Evolutionary conservation across 306 rosid species (phyloP), one percentile per base, ranked within the genome.

Genomic region (Lagenaria siceraria): DNA sequence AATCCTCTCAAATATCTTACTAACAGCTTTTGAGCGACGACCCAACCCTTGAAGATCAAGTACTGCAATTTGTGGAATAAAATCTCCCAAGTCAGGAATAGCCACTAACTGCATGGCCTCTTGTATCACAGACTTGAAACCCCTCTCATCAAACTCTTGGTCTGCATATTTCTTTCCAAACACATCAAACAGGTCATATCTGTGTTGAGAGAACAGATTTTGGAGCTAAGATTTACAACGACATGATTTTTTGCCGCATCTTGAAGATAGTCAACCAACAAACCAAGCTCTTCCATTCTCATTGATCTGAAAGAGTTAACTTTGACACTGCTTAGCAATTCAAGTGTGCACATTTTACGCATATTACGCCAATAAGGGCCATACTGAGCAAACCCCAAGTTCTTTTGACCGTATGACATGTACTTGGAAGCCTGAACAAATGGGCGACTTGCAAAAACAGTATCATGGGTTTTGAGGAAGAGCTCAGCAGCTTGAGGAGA

Each of bases 361-460:
- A 85, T 62, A 81, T 87, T 82, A 14, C 93, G 92, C 97, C 97
- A 91, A 53, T 90, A 90, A 9, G 92, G 27, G 22, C 97, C 93
- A 10, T 89, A 91, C 17, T 58, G 49, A 18, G 77, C 74, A 14
- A 87, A 88, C 48, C 24, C 46, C 22, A 93, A 4, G 81, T n/a
- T 69, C 56, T 78, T 83, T 15, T 89, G 96, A 4, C 49, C 91
- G 49, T 83, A 92, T 14, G 81, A 19, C 0, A 90, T 81, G 81
- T 66, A 1, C 73, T 85, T 86, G 21, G 84, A 25, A 15, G 87
- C 85, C 59, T 79, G 78, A 27, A 1, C n/a, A 5, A 82, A 84
- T 36, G 94, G 96, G 62, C 93, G 83, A 36, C 86, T 85, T 0
- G 98, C 94, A 77, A 89, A 93, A 18, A 78, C 64, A 69, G 69